phyloP scores from a whole-genome alignment of 805 yeast species.

The Sugiyamaella lignohabitans region DNA sequence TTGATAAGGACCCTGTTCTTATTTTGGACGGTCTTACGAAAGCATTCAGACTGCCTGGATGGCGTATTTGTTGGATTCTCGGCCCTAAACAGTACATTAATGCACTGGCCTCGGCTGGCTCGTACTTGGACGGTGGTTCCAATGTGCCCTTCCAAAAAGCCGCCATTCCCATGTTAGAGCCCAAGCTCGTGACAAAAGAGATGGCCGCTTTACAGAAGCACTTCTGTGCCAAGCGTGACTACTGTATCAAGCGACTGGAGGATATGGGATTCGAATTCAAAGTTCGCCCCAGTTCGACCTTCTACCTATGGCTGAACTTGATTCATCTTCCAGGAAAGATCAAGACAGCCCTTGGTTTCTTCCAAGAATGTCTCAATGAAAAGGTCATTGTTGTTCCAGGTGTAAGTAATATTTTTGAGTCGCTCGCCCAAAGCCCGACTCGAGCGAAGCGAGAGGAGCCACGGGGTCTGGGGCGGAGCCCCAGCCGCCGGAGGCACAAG shows the following conservation, averaged over 20 bases:
- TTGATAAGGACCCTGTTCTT: constrained; percentile 51
- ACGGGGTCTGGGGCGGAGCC: too few relatives aligned
- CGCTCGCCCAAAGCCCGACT: too few relatives aligned
- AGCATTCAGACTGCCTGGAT: constrained; percentile 56
- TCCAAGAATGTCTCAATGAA: constrained; percentile 57
- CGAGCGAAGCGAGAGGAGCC: too few relatives aligned
- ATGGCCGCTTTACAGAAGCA: constrained; percentile 54
- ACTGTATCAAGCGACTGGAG: constrained; percentile 41
- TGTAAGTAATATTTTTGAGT: too few relatives aligned
- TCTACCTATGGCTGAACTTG: constrained; percentile 54
- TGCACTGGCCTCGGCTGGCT: constrained; percentile 52
- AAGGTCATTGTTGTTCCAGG: constrained; percentile 58
- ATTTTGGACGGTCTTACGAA: constrained; percentile 56
- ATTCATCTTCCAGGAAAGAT: constrained; percentile 50
- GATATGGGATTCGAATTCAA: constrained; percentile 50
- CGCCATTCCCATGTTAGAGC: constrained; percentile 49
- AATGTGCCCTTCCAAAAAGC: constrained; percentile 58
- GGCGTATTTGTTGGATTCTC: constrained; percentile 58
- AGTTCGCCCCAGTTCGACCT: constrained; percentile 50
- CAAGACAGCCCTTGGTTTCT: constrained; percentile 52
- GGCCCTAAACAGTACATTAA: constrained; percentile 56
- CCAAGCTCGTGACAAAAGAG: constrained; percentile 43
- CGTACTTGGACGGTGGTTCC: constrained; percentile 55
- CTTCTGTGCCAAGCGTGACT: constrained; percentile 52
- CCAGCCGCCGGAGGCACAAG: too few relatives aligned